These are phyloP conservation scores for Fulvia fulva DNA, from an alignment of 2,329 filamentous ascomycete genomes.

Conservation along the genomic window DNA sequence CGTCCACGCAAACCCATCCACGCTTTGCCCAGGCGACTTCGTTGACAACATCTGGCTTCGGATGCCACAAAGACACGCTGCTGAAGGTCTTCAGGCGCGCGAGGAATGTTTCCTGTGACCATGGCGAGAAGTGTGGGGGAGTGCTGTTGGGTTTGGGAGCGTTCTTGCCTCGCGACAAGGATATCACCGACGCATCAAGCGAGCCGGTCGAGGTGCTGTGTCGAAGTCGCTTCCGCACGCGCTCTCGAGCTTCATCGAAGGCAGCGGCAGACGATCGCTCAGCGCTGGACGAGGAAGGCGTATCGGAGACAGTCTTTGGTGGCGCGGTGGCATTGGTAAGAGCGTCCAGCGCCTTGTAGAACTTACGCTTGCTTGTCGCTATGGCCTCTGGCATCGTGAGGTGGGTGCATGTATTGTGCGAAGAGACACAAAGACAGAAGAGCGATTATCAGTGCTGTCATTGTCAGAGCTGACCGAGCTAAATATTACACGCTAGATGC, in stretches of 20 bases:
- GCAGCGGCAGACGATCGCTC: constrained; percentile 20
- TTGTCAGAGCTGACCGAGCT: too few species aligned
- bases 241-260: constrained; percentile 25
- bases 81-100: constrained; percentile 80
- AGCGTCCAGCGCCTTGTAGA: constrained; percentile 68
- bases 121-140: constrained; percentile 73
- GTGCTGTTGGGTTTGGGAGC: constrained; percentile 13
- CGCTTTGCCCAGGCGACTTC: constrained; percentile 94
- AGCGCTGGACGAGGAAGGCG: constrained; percentile 28
- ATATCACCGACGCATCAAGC: constrained; percentile 23
- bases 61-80: constrained; percentile 88
- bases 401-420: neutral
- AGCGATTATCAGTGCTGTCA: too few species aligned
- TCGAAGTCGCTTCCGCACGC: constrained; percentile 31
- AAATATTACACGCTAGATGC: too few species aligned
- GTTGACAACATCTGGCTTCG: constrained; percentile 78
- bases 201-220: constrained; percentile 28
- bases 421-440: neutral
- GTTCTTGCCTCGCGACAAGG: constrained; percentile 31
- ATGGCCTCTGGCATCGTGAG: constrained; percentile 48
- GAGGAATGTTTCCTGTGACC: constrained; percentile 78
- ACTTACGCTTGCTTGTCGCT: constrained; percentile 79
- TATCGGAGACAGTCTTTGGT: constrained; percentile 35
- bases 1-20: constrained; percentile 82
- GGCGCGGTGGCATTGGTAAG: constrained; percentile 43